Base-by-base conservation (phyloP, 192 early-diverging fungal species). In the Podila epicladia region DNA sequence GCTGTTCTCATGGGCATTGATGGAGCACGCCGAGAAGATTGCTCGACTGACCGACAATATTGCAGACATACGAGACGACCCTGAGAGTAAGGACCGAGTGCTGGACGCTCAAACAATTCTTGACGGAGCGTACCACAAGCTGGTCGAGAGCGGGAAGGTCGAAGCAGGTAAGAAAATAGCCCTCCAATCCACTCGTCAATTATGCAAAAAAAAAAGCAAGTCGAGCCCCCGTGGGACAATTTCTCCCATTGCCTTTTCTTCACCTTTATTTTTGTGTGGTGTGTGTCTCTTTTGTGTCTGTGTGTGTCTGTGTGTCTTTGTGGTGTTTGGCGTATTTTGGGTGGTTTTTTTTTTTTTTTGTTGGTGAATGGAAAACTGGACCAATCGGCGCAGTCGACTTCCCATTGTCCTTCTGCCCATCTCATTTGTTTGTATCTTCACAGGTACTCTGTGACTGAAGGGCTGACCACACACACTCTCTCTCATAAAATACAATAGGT, bases 1-100 rank as follows among this genome's bases (percentile, higher is more conserved):
- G 2, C 55, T 85, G 20, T 89, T 89, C 57, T 86, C 85, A 31
- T 89, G 88, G 88, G 86, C 85, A 9, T 69, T 89, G 48, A 89
- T 89, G 88, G 75, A 89, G 55, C 87, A 89, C 64, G 86, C 86
- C 29, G 87, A 86, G 12, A 82, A 31, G 38, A 79, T 83, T 38
- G 86, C 86, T 5, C 83, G 85, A 63, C 62, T 64, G 72, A 82
- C 48, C 48, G 71, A 73, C 63, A 65, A 20, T 38, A 22, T 26
- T 24, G 53, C 53, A 19, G 53, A 55, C 1, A 55, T 55, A 17
- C 5, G 24, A 26, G 53, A 55, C 53, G 53, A 55, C 53, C 53
- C 64, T 20, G 57, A 48, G 62, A 29, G 38, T 59, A 62, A 65
- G 19, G 33, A 33, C 35, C 59, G 31, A 49, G 61, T 74, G 15